Base-by-base conservation (phyloP, 2,329 filamentous ascomycete genomes). In the Dothideomycetidae sp. region DNA sequence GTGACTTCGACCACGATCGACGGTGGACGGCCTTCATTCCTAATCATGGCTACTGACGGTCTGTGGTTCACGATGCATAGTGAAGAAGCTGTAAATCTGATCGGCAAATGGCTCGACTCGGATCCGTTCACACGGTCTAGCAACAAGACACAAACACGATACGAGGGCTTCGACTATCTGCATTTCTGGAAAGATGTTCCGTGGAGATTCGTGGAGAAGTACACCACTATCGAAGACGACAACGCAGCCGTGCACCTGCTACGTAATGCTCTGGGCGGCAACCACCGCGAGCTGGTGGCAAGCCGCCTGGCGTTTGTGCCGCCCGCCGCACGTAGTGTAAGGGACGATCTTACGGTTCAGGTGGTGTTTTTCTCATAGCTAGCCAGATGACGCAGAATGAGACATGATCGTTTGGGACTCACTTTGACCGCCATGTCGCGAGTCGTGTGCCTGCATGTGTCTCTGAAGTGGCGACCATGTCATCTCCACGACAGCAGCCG, bases 41-140 rank as follows among this genome's bases (percentile, higher is more conserved):
- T 80, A 36, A 75, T 82, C 43, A 60, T 81, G 45, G 77, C 75
- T 0, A 71, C 67, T 0, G 77, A 82, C 46, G 77, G 78, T 0
- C 51, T 81, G 2, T 83, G 77, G 55, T 53, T 57, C 32, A 41
- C 47, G 10, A 48, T 57, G 36, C 42, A 38, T 14, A 46, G 39
- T 3, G 50, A 53, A n/a, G 46, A 53, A 18, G 46, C 48, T 11
- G 39, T 50, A 11, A 39, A 50, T 36, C 37, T 41, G 4, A 51
- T 55, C 68, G 73, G 81, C 26, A 60, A 57, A 41, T 81, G 75
- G 73, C 50, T 70, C 9, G 57, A 58, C 15, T 54, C 57, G 23
- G 51, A 54, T 35, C 52, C 50, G n/a, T 18, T 28, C 3, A 13
- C 28, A 2, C 40, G 45, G 12, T 29, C 41, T 13, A n/a, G 21